phyloP scores from a whole-genome alignment of 306 rosid species.

The Acacia confusa region DNA sequence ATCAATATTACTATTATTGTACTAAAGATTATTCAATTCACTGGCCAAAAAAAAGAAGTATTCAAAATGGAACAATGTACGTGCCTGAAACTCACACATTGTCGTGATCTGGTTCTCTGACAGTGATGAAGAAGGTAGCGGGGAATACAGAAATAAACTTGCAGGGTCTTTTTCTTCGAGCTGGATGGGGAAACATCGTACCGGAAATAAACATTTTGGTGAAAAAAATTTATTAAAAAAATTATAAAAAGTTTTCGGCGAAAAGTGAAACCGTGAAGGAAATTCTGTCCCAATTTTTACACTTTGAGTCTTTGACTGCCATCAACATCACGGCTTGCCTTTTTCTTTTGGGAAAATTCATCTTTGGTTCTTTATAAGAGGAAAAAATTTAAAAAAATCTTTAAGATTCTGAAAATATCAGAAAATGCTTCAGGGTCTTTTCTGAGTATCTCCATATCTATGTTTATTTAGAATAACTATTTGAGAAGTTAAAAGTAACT shows the following conservation, averaged over 20 bases:
- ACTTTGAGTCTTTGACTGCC: conserved; percentile 33
- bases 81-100: conserved; percentile 54
- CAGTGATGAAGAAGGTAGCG: conserved; percentile 48
- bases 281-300: conserved; percentile 34
- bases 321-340: conserved; percentile 2
- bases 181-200: conserved; percentile 37
- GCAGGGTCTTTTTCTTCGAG: conserved; percentile 37
- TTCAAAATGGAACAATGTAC: conserved; percentile 37
- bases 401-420: too few species aligned
- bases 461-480: too few species aligned
- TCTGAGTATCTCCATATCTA: too few species aligned
- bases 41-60: too few species aligned
- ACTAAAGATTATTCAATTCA: too few species aligned
- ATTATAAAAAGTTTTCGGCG: background rate
- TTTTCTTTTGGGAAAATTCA: background rate
- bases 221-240: background rate
- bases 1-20: too few species aligned
- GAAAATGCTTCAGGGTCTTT: too few species aligned
- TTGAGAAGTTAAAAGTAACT: too few species aligned
- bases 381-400: too few species aligned
- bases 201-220: background rate
- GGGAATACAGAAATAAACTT: conserved; percentile 36
- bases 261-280: conserved; percentile 34
- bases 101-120: conserved; percentile 41
- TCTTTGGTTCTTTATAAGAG: too few species aligned